Conservation (phyloP, 2,329 filamentous ascomycete genomes). For the Septoria petroselini region DNA sequence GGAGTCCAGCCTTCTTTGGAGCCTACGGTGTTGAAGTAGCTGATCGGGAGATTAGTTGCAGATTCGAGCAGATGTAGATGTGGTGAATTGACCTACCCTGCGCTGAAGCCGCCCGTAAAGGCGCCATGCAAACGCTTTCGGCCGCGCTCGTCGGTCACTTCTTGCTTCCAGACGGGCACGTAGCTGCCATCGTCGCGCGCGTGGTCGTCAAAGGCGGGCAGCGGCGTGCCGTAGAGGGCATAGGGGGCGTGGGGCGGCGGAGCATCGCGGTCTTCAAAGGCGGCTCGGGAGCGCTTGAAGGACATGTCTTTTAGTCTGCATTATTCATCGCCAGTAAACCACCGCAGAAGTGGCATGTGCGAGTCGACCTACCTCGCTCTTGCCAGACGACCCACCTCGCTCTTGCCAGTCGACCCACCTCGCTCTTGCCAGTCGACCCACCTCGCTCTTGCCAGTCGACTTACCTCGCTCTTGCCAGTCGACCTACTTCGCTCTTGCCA, state of each 20-base stretch:
- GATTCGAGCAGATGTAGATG: not conserved
- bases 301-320: conserved; percentile 58
- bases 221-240: conserved; percentile 76
- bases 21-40: conserved; percentile 96
- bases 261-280: conserved; percentile 68
- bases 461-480: too few species aligned
- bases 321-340: conserved; percentile 31
- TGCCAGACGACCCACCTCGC: too few species aligned
- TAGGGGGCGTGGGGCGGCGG: conserved; percentile 63
- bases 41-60: conserved; percentile 39
- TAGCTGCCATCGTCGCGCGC: conserved; percentile 86
- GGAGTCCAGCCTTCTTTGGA: conserved; percentile 98
- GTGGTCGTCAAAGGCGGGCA: conserved; percentile 73
- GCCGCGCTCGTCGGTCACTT: conserved; percentile 88
- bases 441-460: too few species aligned
- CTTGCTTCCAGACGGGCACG: conserved; percentile 96
- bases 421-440: too few species aligned
- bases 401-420: too few species aligned
- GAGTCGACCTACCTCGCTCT: conserved; percentile 21
- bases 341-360: conserved; percentile 9
- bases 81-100: conserved; percentile 64
- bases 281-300: conserved; percentile 72
- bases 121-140: conserved; percentile 89
- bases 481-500: too few species aligned
- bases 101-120: conserved; percentile 94